Percentiles rank a stretch among this genome's conserved stretches.
phyloP scores from a whole-genome alignment of 1,284 basidiomycete species.

The Vanrija sp. region DNA sequence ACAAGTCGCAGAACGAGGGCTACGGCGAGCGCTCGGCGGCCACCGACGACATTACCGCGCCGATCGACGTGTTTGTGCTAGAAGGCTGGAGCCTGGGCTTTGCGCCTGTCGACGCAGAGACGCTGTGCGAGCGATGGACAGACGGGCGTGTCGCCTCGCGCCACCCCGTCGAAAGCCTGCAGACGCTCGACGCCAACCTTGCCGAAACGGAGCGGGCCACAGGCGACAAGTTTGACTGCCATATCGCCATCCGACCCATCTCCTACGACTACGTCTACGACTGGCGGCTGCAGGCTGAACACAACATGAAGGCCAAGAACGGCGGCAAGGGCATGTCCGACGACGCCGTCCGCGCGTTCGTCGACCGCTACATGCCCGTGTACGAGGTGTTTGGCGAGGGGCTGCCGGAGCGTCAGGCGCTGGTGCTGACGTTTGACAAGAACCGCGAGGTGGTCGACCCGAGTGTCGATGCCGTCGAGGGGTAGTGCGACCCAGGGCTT shows the following conservation, averaged over 20 bases:
- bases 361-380: slow-evolving; percentile 43
- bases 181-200: slow-evolving; percentile 32
- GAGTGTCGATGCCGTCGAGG: not conserved
- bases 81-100: slow-evolving; percentile 55
- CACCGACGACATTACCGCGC: slow-evolving; percentile 40
- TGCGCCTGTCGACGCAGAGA: slow-evolving; percentile 22
- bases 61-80: slow-evolving; percentile 78
- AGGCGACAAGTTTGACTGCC: slow-evolving; percentile 19
- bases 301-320: slow-evolving; percentile 73
- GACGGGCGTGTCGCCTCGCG: slow-evolving; percentile 24
- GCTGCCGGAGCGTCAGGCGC: slow-evolving; percentile 28
- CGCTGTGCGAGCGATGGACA: slow-evolving; percentile 47
- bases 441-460: slow-evolving; percentile 32
- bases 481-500: not conserved
- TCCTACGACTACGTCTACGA: slow-evolving; percentile 39
- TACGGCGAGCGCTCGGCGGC: slow-evolving; percentile 71
- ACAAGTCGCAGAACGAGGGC: slow-evolving; percentile 74
- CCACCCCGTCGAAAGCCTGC: slow-evolving; percentile 23
- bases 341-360: slow-evolving; percentile 66
- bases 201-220: slow-evolving; percentile 14
- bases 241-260: slow-evolving; percentile 34
- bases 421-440: slow-evolving; percentile 29
- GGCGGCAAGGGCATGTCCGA: slow-evolving; percentile 85
- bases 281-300: slow-evolving; percentile 84
- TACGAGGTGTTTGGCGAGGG: slow-evolving; percentile 27